phyloP scores from a whole-genome alignment of 1,284 basidiomycete genomes.

The Volvariella volvacea region DNA sequence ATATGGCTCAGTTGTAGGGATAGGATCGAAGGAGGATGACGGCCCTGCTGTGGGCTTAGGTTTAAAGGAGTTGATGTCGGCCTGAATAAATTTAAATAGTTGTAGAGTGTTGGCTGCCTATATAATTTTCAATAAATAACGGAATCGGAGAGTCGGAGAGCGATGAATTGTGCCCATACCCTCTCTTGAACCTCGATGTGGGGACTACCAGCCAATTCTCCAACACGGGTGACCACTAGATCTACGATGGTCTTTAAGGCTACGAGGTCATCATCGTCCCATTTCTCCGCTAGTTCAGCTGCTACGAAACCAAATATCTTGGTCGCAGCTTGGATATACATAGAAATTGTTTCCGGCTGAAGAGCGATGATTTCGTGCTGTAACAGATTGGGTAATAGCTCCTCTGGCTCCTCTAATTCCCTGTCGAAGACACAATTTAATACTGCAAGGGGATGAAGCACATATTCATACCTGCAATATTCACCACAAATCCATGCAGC shows the following conservation, averaged over 20 bases:
- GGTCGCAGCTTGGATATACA: constrained; percentile 77
- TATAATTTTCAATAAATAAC: constrained; percentile 3
- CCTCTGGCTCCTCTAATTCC: constrained; percentile 65
- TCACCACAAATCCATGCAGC: constrained; percentile 96
- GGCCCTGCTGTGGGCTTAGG: constrained; percentile 35
- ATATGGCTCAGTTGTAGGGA: constrained; percentile 31
- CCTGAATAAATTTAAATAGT: constrained; percentile 75
- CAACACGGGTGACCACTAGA: constrained; percentile 48
- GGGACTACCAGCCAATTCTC: constrained; percentile 47
- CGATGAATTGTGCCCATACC: constrained; percentile 36
- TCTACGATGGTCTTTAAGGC: constrained; percentile 59
- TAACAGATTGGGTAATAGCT: constrained; percentile 63
- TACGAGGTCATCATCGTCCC: constrained; percentile 65
- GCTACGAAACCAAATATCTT: constrained; percentile 89
- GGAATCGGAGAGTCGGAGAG: background rate
- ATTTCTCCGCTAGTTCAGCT: constrained; percentile 64
- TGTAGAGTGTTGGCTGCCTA: constrained; percentile 79
- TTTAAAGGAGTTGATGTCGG: constrained; percentile 64
- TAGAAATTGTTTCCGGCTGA: constrained; percentile 55
- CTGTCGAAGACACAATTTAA: constrained; percentile 25
- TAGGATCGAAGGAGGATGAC: constrained; percentile 29
- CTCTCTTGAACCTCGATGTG: constrained; percentile 91
- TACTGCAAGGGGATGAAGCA: constrained; percentile 6
- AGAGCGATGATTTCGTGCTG: constrained; percentile 49
- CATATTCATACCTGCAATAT: constrained; percentile 58